Percentiles rank a stretch among this genome's conserved stretches.
Conservation (phyloP, 305 asterid genomes). For the Fraxinus platypoda region DNA sequence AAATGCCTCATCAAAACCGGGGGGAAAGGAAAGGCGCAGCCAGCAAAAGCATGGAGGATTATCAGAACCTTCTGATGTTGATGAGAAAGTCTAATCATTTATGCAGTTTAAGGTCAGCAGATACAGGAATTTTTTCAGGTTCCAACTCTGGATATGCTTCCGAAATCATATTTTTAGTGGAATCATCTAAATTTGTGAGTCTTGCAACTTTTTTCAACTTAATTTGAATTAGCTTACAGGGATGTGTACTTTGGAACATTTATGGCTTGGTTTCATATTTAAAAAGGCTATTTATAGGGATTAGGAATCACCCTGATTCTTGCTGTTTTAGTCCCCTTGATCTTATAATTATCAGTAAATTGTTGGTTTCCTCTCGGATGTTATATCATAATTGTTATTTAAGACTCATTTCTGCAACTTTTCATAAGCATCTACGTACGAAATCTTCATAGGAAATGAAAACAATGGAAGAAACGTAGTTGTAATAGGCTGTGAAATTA, state of each 20-base stretch:
- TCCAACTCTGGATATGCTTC: constrained; percentile 42
- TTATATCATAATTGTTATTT: not conserved
- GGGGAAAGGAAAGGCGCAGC: constrained; percentile 79
- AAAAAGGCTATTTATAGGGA: not conserved
- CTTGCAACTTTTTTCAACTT: constrained; percentile 18
- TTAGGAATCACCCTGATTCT: not conserved
- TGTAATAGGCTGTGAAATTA: too few species aligned
- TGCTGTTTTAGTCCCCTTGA: not conserved
- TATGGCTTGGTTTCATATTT: not conserved
- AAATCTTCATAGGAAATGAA: not conserved
- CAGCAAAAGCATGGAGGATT: constrained; percentile 51
- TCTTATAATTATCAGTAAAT: not conserved
- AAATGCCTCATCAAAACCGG: constrained; percentile 90
- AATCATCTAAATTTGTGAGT: constrained; percentile 40
- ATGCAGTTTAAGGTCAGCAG: constrained; percentile 28
- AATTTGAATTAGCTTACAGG: constrained; percentile 21
- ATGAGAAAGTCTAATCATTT: constrained; percentile 60
- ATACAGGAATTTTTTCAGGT: constrained; percentile 38
- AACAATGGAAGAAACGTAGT: not conserved
- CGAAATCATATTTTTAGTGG: constrained; percentile 21
- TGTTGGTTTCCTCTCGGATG: not conserved
- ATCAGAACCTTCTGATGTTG: constrained; percentile 62
- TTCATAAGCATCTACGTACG: not conserved
- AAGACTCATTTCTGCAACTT: not conserved
- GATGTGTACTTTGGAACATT: constrained; percentile 6